phyloP scores from a whole-genome alignment of 768 basidiomycete genomes.

The Lanmaoa pseudosensibilis region DNA sequence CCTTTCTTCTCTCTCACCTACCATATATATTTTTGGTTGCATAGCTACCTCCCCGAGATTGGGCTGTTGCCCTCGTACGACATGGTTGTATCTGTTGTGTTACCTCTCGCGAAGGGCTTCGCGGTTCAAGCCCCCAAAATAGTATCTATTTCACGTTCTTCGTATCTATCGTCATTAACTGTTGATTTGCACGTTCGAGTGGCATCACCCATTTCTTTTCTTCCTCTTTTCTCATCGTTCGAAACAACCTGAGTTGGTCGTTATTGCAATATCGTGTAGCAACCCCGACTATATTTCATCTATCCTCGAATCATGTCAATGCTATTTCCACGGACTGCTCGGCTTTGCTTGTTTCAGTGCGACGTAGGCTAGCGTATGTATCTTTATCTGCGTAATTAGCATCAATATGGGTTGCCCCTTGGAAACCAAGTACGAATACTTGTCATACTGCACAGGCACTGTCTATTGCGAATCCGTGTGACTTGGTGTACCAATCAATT shows the following conservation, averaged over 20 bases:
- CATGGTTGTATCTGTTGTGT: slow-evolving; percentile 28
- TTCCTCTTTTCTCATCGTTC: background rate
- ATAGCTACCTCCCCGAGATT: slow-evolving; percentile 17
- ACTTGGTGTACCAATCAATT: no score
- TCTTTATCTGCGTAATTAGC: no score
- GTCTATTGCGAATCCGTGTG: no score
- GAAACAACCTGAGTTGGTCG: background rate
- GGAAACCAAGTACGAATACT: no score
- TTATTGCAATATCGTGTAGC: slow-evolving; percentile 1
- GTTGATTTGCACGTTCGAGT: background rate
- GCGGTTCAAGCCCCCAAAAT: slow-evolving; percentile 45
- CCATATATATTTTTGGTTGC: slow-evolving; percentile 34
- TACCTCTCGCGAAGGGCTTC: slow-evolving; percentile 50
- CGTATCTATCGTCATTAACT: background rate
- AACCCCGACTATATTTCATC: background rate
- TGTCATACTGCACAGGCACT: no score
- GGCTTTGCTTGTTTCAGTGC: background rate
- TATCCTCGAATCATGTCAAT: background rate
- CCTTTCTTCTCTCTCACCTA: slow-evolving; percentile 18
- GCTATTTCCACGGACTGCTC: background rate
- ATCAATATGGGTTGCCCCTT: no score
- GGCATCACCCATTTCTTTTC: background rate
- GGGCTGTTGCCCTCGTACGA: slow-evolving; percentile 14
- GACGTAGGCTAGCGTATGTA: no score
- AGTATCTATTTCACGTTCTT: slow-evolving; percentile 19